A percentile compares a stretch with the other conserved stretches of the same genome.
Conservation (phyloP, 1,284 basidiomycete species). For the Puccinia novopanici region DNA sequence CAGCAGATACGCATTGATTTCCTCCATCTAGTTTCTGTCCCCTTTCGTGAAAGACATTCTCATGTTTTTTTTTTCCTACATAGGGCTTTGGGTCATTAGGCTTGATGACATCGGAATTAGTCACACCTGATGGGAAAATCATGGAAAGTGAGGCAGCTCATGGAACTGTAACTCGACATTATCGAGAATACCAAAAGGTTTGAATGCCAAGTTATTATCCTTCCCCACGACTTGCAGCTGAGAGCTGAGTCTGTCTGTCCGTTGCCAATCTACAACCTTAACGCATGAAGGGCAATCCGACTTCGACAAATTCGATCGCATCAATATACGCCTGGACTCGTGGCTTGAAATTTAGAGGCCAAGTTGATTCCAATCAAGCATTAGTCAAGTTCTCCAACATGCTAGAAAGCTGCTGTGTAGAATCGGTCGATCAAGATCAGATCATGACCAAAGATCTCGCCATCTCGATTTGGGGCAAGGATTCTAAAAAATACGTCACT, state of each 20-base stretch:
- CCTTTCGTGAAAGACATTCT: not conserved
- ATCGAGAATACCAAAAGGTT: constrained; percentile 89
- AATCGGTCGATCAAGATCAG: constrained; percentile 84
- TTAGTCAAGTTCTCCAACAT: constrained; percentile 76
- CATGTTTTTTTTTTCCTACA: constrained; percentile 62
- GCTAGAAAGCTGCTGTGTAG: constrained; percentile 84
- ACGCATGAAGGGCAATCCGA: constrained; percentile 38
- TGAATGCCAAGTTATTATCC: constrained; percentile 67
- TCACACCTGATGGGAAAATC: constrained; percentile 90
- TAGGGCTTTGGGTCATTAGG: constrained; percentile 61
- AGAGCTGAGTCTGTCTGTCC: not conserved
- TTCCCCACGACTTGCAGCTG: not conserved
- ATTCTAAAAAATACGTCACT: constrained; percentile 39
- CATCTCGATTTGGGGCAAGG: constrained; percentile 87
- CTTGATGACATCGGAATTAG: constrained; percentile 96
- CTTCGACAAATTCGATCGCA: constrained; percentile 53
- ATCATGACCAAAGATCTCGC: constrained; percentile 91
- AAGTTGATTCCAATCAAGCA: constrained; percentile 79
- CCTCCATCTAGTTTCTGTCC: not conserved
- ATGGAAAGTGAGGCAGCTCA: constrained; percentile 87
- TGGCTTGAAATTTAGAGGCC: constrained; percentile 83
- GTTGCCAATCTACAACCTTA: not conserved
- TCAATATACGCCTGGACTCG: constrained; percentile 96
- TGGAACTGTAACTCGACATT: constrained; percentile 74
- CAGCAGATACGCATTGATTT: not conserved